Evolutionary conservation across 2,329 filamentous ascomycete genomes (phyloP), one percentile per base, ranked within the genome.

Genomic region (Tolypocladium sp.): DNA sequence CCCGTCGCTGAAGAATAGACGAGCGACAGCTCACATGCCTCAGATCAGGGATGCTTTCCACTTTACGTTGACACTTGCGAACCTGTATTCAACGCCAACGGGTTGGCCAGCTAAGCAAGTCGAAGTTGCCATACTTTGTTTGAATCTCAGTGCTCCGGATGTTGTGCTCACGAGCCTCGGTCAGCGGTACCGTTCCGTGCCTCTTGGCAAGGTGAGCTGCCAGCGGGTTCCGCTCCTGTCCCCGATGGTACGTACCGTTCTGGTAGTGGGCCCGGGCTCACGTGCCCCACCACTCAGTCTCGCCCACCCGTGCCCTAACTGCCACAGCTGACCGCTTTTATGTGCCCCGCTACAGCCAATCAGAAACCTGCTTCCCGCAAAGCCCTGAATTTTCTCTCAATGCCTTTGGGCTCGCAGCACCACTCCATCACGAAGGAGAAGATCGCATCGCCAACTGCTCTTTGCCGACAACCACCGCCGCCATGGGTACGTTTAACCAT

Each of bases 401-500:
- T 62, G 64, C 62, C 58, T 57, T 59, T 60, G 35, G 58, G 59
- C 63, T 60, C 55, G 57, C 61, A 63, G 57, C 63, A 65, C 68
- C 66, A 71, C 70, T 73, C 70, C 69, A 72, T 65, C 70, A 69
- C 64, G 65, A 63, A 71, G 66, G 66, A 67, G 60, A 69, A 66
- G 63, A 60, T 63, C 64, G 65, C 65, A 73, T 71, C 75, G 71
- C 70, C 73, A 72, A 77, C 71, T 70, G 72, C 74, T 72, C 73
- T 61, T 67, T 68, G 70, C 64, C 69, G 69, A 68, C 70, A 51
- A 52, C 56, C 67, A 73, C 70, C 79, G 79, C 76, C 79, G 83
- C 77, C 77, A 85, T 85, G 82, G 82, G 82, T 85, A 85, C 78
- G 82, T 82, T 72, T 74, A 80, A 59, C 65, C 42, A 46, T 60